Evolutionary conservation across 768 basidiomycete genomes (phyloP).

Genomic region (Serendipita sp.): DNA sequence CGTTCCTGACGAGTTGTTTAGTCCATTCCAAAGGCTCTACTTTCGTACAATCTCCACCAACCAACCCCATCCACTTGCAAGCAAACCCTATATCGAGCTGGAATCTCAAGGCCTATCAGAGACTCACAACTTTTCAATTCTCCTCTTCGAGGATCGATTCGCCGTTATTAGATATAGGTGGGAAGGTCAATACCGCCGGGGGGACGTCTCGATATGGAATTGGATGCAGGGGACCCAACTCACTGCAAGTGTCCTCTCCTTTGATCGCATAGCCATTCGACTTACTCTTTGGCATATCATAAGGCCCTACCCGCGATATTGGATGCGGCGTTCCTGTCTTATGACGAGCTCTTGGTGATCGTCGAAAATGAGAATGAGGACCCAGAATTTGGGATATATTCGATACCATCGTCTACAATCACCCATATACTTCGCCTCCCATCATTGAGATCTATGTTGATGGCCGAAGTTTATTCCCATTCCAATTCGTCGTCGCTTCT

Average conservation of each 20-base stretch:
- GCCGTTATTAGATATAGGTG: slow-evolving; percentile 27
- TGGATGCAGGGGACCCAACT: not conserved
- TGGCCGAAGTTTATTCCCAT: no score
- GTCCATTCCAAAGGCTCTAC: slow-evolving; percentile 25
- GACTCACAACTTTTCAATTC: slow-evolving; percentile 12
- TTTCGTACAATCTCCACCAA: slow-evolving; percentile 35
- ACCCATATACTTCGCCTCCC: not conserved
- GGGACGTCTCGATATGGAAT: not conserved
- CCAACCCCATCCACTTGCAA: slow-evolving; percentile 31
- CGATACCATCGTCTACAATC: not conserved
- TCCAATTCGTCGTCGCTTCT: no score
- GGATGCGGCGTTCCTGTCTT: not conserved
- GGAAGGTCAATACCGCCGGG: slow-evolving; percentile 10
- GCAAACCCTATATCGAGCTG: slow-evolving; percentile 28
- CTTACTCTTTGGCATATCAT: not conserved
- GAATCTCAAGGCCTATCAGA: not conserved
- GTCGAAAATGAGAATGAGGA: not conserved
- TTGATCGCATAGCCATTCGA: not conserved
- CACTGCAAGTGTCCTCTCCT: not conserved
- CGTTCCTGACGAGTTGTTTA: not conserved
- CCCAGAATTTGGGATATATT: not conserved
- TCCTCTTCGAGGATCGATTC: slow-evolving; percentile 1
- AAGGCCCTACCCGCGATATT: not conserved
- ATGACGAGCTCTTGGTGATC: not conserved
- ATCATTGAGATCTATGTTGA: no score